A percentile compares a stretch with the other conserved stretches of the same genome.
phyloP scores from a whole-genome alignment of 108 stramenopile genomes.

The Nitzschia palea region DNA sequence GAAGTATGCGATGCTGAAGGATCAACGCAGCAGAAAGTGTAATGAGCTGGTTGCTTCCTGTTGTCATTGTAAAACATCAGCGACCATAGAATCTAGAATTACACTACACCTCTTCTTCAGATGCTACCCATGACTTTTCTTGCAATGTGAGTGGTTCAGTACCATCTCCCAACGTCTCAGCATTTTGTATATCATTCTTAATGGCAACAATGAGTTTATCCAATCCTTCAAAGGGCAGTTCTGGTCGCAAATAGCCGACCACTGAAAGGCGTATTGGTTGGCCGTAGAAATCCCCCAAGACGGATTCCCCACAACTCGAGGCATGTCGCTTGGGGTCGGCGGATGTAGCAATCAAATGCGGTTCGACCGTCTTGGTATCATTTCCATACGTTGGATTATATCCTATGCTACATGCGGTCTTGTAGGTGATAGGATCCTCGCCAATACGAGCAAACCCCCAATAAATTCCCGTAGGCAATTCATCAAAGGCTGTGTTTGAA shows the following conservation, averaged over 20 bases:
- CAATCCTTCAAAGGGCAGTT: slow-evolving; percentile 85
- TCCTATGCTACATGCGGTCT: slow-evolving; percentile 64
- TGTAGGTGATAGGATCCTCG: slow-evolving; percentile 12
- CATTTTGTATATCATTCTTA: slow-evolving; percentile 60
- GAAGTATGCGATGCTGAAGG: too few relatives aligned
- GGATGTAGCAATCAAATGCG: slow-evolving; percentile 73
- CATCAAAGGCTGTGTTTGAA: slow-evolving; percentile 50
- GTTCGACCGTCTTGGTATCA: slow-evolving; percentile 76
- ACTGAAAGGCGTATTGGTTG: slow-evolving; percentile 69
- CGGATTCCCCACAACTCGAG: slow-evolving; percentile 68
- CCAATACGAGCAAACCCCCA: slow-evolving; percentile 81
- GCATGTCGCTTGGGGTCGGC: slow-evolving; percentile 47
- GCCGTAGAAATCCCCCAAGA: slow-evolving; percentile 84
- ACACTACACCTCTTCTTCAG: slow-evolving; percentile 15
- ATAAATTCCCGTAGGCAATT: slow-evolving; percentile 78
- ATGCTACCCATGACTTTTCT: slow-evolving; percentile 54
- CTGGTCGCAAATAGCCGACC: slow-evolving; percentile 82
- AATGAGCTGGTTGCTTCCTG: too few relatives aligned
- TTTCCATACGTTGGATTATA: slow-evolving; percentile 92
- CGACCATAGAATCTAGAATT: too few relatives aligned
- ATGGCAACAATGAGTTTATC: slow-evolving; percentile 84
- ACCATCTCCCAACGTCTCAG: slow-evolving; percentile 40
- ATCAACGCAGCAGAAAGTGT: too few relatives aligned
- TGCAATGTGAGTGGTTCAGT: slow-evolving; percentile 14
- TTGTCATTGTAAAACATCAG: too few relatives aligned